A percentile compares a stretch with the other conserved stretches of the same genome.
phyloP scores from a whole-genome alignment of 306 rosid species.

The Lithocarpus polystachyus region DNA sequence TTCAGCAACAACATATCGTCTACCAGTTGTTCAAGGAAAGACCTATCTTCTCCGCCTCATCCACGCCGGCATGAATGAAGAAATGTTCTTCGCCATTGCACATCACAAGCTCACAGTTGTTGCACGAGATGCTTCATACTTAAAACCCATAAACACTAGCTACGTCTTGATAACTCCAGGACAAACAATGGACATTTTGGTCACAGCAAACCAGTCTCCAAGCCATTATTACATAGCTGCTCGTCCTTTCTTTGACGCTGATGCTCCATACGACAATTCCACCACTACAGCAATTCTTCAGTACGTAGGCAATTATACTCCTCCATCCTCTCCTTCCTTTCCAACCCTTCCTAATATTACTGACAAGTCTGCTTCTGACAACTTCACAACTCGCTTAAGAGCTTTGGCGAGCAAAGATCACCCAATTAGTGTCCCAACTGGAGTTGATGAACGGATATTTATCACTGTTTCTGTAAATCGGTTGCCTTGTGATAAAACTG shows the following conservation, averaged over 20 bases:
- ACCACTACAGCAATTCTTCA: constrained; percentile 32
- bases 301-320: constrained; percentile 13
- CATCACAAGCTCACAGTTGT: constrained; percentile 33
- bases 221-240: constrained; percentile 34
- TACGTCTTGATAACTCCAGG: constrained; percentile 42
- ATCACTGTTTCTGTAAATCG: constrained; percentile 26
- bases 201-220: constrained; percentile 24
- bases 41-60: constrained; percentile 18
- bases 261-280: background rate
- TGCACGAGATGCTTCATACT: constrained; percentile 33
- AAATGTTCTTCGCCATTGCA: constrained; percentile 33
- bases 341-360: constrained; percentile 20
- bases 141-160: constrained; percentile 27
- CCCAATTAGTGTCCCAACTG: constrained; percentile 22
- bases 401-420: constrained; percentile 30
- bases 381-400: constrained; percentile 8
- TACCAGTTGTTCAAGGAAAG: background rate
- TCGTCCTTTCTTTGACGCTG: constrained; percentile 9
- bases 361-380: constrained; percentile 2
- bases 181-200: constrained; percentile 45
- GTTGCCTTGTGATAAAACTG: constrained; percentile 10
- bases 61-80: constrained; percentile 32
- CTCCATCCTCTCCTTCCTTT: constrained; percentile 9
- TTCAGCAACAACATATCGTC: background rate
- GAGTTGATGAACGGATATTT: background rate